Conservation (phyloP, 164 flowering plant genomes). For the Taxillus chinensis region DNA sequence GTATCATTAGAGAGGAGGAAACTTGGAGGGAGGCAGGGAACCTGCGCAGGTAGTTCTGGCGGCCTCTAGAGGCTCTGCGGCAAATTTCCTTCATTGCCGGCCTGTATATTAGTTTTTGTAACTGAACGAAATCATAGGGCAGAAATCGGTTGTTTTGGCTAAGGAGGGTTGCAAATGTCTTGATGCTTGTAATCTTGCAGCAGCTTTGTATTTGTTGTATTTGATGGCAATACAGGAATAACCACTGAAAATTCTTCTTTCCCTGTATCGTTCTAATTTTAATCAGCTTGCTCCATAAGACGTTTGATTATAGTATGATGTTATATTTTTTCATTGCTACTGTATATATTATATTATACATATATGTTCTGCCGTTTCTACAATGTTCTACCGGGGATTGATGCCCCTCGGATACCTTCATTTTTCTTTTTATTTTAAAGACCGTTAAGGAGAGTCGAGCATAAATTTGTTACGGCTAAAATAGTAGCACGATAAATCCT, state of each 20-base stretch:
- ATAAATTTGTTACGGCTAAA: too few species aligned
- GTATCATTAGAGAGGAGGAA: constrained; percentile 39
- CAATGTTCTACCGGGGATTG: too few species aligned
- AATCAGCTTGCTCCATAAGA: too few species aligned
- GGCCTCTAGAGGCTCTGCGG: not conserved
- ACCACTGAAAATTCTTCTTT: not conserved
- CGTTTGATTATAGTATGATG: too few species aligned
- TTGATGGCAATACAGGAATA: not conserved
- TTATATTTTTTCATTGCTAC: too few species aligned
- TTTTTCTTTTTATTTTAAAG: too few species aligned
- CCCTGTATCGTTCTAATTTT: too few species aligned
- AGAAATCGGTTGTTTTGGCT: not conserved
- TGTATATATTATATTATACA: too few species aligned
- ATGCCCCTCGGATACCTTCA: too few species aligned
- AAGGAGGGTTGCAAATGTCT: not conserved
- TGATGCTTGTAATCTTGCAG: not conserved
- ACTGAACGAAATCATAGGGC: not conserved
- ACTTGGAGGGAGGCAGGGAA: constrained; percentile 51
- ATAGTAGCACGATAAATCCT: too few species aligned
- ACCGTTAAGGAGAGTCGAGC: too few species aligned
- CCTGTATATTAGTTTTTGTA: not conserved
- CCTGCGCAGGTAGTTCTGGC: constrained; percentile 42
- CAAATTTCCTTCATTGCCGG: not conserved
- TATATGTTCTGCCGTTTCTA: too few species aligned
- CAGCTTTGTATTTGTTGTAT: constrained; percentile 1